Conservation (phyloP, 345 rosid genomes). For the Populus nigra region DNA sequence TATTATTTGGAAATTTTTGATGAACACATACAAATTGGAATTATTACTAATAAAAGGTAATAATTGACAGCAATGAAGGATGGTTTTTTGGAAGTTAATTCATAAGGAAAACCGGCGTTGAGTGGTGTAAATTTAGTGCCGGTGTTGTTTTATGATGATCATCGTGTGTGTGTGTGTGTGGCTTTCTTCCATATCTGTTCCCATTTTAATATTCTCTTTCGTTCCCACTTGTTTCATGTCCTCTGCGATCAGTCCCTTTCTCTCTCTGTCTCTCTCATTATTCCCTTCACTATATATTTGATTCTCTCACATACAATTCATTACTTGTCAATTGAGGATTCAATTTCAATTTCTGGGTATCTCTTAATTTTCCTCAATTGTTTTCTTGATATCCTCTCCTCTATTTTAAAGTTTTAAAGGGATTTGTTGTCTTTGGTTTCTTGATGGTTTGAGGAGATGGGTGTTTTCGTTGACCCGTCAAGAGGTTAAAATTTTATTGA, state of each 20-base stretch:
- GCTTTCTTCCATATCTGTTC: background rate
- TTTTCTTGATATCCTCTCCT: background rate
- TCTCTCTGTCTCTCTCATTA: background rate
- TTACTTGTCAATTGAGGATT: background rate
- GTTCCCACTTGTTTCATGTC: slow-evolving; percentile 2
- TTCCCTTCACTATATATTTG: background rate
- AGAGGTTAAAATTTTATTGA: background rate
- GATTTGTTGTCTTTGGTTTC: background rate
- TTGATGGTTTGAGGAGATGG: slow-evolving; percentile 14
- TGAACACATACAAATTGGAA: too few relatives aligned
- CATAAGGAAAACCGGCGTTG: background rate
- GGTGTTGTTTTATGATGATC: background rate
- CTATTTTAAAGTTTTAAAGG: background rate
- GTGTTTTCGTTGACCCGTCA: background rate
- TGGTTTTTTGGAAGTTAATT: too few relatives aligned
- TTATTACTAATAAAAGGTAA: background rate
- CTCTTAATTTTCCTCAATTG: background rate
- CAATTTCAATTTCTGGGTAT: slow-evolving; percentile 14
- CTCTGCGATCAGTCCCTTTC: background rate
- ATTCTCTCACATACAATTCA: background rate
- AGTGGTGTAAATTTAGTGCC: background rate
- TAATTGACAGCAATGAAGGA: background rate
- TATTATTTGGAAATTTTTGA: too few relatives aligned
- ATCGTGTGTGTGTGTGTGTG: background rate
- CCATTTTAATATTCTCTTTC: background rate